Conservation (phyloP, 257 asterid species). For the Voacanga thouarsii region DNA sequence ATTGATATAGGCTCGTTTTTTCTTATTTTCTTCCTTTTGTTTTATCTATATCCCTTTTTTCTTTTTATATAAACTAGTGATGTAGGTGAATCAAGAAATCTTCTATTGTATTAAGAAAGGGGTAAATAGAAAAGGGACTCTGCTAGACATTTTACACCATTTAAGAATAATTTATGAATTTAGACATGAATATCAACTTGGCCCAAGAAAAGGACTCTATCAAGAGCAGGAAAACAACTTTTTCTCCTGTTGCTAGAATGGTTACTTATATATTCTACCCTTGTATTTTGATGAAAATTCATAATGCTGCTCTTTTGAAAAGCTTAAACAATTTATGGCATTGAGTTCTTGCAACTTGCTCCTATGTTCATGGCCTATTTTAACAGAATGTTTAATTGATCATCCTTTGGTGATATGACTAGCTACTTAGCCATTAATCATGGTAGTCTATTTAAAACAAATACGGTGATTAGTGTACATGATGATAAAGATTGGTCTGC, state of each 20-base stretch:
- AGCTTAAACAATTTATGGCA: too few relatives aligned
- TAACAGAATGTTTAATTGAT: neutral
- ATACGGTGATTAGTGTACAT: neutral
- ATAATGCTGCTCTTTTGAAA: too few relatives aligned
- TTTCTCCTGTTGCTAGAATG: neutral
- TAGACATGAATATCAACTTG: neutral
- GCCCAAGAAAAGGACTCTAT: neutral
- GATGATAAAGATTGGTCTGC: neutral
- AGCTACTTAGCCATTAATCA: too few relatives aligned
- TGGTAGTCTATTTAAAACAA: too few relatives aligned
- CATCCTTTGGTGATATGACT: neutral
- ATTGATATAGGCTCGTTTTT: too few relatives aligned
- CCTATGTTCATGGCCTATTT: neutral
- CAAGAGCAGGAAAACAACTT: neutral
- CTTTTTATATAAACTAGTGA: too few relatives aligned
- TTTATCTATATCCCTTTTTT: too few relatives aligned
- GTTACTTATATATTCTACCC: neutral
- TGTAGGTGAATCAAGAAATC: too few relatives aligned
- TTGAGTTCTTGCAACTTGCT: too few relatives aligned
- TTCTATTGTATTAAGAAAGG: too few relatives aligned
- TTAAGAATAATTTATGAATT: neutral
- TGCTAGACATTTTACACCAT: neutral
- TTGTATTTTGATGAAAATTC: neutral
- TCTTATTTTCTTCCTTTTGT: too few relatives aligned
- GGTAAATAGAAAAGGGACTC: too few relatives aligned